Conservation (phyloP, 2,329 filamentous ascomycete species). For the Xenoacremonium recifei region DNA sequence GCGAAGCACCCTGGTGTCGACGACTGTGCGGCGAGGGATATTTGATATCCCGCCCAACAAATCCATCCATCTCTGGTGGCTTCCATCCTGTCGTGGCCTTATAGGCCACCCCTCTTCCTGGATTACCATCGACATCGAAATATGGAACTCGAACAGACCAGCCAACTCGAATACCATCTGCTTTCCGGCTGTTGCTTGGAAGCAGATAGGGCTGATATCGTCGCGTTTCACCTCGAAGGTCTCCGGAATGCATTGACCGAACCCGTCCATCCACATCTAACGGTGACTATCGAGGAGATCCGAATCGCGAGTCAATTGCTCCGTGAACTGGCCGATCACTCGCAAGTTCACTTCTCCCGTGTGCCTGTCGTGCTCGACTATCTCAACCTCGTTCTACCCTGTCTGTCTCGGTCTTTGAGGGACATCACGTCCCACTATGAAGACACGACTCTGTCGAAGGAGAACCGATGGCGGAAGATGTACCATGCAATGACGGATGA, state of each 20-base stretch:
- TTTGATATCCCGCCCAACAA: no score
- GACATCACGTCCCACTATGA: slow-evolving; percentile 54
- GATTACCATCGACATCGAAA: slow-evolving; percentile 14
- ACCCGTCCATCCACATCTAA: slow-evolving; percentile 45
- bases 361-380: slow-evolving; percentile 53
- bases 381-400: slow-evolving; percentile 56
- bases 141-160: slow-evolving; percentile 31
- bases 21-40: slow-evolving; percentile 1
- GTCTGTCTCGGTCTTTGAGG: slow-evolving; percentile 48
- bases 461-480: slow-evolving; percentile 58
- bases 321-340: slow-evolving; percentile 53
- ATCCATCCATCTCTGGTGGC: slow-evolving; percentile 1
- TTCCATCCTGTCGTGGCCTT: slow-evolving; percentile 19
- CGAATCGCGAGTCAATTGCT: slow-evolving; percentile 43
- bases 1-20: slow-evolving; percentile 2
- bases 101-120: slow-evolving; percentile 7
- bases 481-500: slow-evolving; percentile 55
- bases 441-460: slow-evolving; percentile 45
- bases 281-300: slow-evolving; percentile 47
- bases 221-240: slow-evolving; percentile 46
- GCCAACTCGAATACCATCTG: slow-evolving; percentile 35
- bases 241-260: slow-evolving; percentile 46
- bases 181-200: slow-evolving; percentile 54
- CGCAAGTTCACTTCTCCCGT: slow-evolving; percentile 49
- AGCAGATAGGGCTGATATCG: slow-evolving; percentile 50